phyloP scores from a whole-genome alignment of 179 eudicot species.

The Beta lomatogona region DNA sequence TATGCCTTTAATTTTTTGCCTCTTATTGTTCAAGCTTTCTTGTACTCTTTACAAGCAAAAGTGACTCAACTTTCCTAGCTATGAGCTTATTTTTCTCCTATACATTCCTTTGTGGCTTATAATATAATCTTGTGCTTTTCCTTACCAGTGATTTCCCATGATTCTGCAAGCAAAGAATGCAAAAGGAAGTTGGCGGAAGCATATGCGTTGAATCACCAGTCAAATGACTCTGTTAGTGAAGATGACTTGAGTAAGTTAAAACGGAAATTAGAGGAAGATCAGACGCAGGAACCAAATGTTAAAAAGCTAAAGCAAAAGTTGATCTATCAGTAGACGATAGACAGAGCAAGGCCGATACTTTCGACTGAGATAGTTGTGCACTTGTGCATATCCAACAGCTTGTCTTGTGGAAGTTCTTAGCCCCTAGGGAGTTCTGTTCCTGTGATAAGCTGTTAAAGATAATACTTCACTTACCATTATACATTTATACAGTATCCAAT shows the following conservation, averaged over 20 bases:
- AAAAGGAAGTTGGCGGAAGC: slow-evolving; percentile 71
- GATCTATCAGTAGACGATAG: slow-evolving; percentile 4
- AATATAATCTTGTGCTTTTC: neutral
- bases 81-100: neutral
- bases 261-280: slow-evolving; percentile 57
- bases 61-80: neutral
- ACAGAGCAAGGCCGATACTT: neutral
- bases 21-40: neutral
- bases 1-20: neutral
- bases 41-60: neutral
- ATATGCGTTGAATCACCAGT: slow-evolving; percentile 67
- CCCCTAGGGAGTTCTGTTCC: neutral
- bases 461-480: too few species aligned
- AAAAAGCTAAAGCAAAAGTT: slow-evolving; percentile 53
- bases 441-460: neutral
- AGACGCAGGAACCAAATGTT: slow-evolving; percentile 34
- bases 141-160: slow-evolving; percentile 69
- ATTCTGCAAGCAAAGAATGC: slow-evolving; percentile 83
- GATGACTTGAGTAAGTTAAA: slow-evolving; percentile 56
- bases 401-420: too few species aligned
- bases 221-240: slow-evolving; percentile 58
- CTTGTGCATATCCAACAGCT: neutral
- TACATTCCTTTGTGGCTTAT: neutral
- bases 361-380: neutral
- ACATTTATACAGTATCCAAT: too few species aligned